These are phyloP conservation scores for Thozetella sp. DNA, from an alignment of 495 filamentous ascomycete genomes.

Conservation along the genomic window DNA sequence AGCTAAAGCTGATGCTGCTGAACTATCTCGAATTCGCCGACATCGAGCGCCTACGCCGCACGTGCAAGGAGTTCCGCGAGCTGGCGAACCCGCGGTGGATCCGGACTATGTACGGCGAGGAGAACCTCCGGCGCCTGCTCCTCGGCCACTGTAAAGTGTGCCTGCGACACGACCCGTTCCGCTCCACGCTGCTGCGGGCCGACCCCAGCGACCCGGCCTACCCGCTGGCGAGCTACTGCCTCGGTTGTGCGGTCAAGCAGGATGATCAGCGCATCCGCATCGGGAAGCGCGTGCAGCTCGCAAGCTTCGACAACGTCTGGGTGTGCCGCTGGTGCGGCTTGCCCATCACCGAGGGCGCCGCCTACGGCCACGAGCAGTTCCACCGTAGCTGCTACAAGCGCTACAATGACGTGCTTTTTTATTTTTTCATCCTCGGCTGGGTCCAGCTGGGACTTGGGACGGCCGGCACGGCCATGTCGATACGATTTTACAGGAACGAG, in stretches of 20 bases:
- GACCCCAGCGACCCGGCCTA: conserved; percentile 14
- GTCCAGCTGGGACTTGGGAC: conserved; percentile 25
- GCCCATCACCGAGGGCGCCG: conserved; percentile 15
- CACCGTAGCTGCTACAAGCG: conserved; percentile 22
- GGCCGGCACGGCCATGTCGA: conserved; percentile 17
- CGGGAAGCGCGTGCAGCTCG: conserved; percentile 20
- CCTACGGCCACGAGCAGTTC: conserved; percentile 21
- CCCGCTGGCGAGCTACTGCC: conserved; percentile 22
- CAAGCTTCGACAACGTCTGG: conserved; percentile 14
- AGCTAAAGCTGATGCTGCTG: conserved; percentile 30
- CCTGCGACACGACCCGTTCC: conserved; percentile 16
- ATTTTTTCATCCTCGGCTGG: conserved; percentile 24
- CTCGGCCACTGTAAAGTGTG: conserved; percentile 24
- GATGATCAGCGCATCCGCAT: conserved; percentile 18
- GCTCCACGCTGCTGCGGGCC: conserved; percentile 15
- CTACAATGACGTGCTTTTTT: conserved; percentile 20
- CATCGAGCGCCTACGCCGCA: conserved; percentile 27
- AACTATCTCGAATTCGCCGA: conserved; percentile 21
- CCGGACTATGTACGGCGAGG: conserved; percentile 17
- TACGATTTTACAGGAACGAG: conserved; percentile 20
- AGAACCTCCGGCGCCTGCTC: conserved; percentile 13
- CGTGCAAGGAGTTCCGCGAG: conserved; percentile 24
- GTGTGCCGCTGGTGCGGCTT: conserved; percentile 29
- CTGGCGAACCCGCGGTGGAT: conserved; percentile 18
- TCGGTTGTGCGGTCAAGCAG: conserved; percentile 19